Base-by-base conservation (phyloP, 2,329 filamentous ascomycete species). In the Triangularia verruculosa region DNA sequence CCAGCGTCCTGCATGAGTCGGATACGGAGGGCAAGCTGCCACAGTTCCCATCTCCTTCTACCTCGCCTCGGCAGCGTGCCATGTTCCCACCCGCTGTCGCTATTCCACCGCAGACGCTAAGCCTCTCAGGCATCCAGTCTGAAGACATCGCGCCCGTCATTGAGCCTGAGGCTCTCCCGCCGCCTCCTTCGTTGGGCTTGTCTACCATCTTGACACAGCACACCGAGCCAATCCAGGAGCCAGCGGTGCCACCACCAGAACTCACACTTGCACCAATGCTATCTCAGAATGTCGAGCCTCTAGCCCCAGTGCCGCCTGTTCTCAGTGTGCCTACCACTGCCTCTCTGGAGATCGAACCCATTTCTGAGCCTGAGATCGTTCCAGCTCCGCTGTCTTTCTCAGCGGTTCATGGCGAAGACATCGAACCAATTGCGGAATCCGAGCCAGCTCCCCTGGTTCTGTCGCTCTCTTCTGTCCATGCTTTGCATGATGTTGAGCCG, bases 41-140 rank as follows among this genome's bases (percentile, higher is more conserved):
- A 15, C 79, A 80, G 67, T 86, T 86, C 75, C 83, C 84, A 1
- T 77, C 81, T 12, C 84, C 84, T 4, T 83, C 83, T 0, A 76
- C 76, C 0, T 78, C 79, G n/a, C 70, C 76, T 3, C 70, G 73
- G 0, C 71, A 70, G 5, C 67, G 69, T 0, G 69, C 68, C 3
- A 58, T 63, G 20, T 47, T 68, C 4, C 56, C 70, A 2, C 59
- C 67, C 1, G 65, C 73, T 9, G 71, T 77, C 43, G 61, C 74
- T 20, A 70, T 74, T 1, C 68, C 73, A 9, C 70, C 72, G 1
- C 76, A 78, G 4, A 70, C 74, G 0, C 73, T 84, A 28, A 77
- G 71, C 52, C 71, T 84, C 34, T 83, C 83, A 1, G 69, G 66
- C 1, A 78, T 85, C 17, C 76, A 79, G 39, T 73, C 75, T 1